These are phyloP conservation scores for Pseudocercospora musae DNA, from an alignment of 2,329 filamentous ascomycete species.

Conservation along the genomic window DNA sequence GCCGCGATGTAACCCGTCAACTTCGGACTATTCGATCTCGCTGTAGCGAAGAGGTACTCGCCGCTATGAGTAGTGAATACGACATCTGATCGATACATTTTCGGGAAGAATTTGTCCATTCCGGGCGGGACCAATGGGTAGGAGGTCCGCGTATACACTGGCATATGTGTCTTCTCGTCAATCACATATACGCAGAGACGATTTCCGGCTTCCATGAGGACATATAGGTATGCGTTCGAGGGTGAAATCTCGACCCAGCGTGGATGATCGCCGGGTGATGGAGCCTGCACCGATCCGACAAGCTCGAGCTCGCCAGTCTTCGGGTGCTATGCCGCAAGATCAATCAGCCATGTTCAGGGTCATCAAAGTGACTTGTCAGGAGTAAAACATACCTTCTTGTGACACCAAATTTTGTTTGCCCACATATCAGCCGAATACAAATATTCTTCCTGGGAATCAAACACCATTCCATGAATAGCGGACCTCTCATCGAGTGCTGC, in stretches of 20 bases:
- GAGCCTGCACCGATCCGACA: conserved; percentile 70
- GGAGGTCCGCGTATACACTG: conserved; percentile 71
- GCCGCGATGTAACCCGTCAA: conserved; percentile 80
- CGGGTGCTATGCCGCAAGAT: conserved; percentile 37
- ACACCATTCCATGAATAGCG: conserved; percentile 79
- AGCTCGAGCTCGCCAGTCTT: conserved; percentile 62
- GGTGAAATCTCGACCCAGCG: conserved; percentile 86
- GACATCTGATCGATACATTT: conserved; percentile 83
- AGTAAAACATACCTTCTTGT: conserved; percentile 56
- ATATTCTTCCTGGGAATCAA: conserved; percentile 69
- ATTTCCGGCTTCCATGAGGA: conserved; percentile 87
- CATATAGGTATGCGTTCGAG: conserved; percentile 74
- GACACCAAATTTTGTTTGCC: conserved; percentile 80
- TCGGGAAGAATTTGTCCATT: conserved; percentile 51
- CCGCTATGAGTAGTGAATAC: conserved; percentile 67
- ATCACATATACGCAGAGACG: conserved; percentile 77
- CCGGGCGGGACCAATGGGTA: conserved; percentile 79
- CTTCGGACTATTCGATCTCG: conserved; percentile 71
- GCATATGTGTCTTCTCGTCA: conserved; percentile 68
- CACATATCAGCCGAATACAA: conserved; percentile 76
- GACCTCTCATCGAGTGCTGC: conserved; percentile 67
- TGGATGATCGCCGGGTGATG: conserved; percentile 70
- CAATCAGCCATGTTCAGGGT: background rate
- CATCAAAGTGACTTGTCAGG: background rate
- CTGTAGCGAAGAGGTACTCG: conserved; percentile 76